Conservation (phyloP, 78 protist species). For the Dictyostelium capitatum region DNA sequence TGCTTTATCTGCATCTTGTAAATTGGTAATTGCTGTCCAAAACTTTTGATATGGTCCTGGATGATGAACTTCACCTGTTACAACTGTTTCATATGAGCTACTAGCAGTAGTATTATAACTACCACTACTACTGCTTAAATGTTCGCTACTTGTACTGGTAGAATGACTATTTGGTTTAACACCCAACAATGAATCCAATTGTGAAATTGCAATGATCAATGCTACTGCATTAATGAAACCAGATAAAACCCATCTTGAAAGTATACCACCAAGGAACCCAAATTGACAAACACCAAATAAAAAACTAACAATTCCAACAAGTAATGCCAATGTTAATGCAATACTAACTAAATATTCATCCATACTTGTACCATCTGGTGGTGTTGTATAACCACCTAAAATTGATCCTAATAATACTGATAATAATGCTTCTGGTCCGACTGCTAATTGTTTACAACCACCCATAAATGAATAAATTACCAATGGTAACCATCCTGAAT, state of each 20-base stretch:
- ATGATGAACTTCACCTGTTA: not conserved
- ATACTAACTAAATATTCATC: not conserved
- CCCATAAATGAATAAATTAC: conserved; percentile 91
- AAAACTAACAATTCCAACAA: conserved; percentile 74
- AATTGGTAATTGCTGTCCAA: conserved; percentile 25
- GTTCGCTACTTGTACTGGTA: not conserved
- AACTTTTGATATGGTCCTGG: conserved; percentile 70
- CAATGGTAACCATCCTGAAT: conserved; percentile 88
- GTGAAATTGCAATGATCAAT: conserved; percentile 70
- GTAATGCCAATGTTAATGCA: conserved; percentile 52
- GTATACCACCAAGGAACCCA: conserved; percentile 72
- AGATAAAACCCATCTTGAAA: conserved; percentile 71
- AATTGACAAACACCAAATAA: conserved; percentile 78
- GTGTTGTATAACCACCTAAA: not conserved
- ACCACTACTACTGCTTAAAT: not conserved
- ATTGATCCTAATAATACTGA: conserved; percentile 65
- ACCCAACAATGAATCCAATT: conserved; percentile 63
- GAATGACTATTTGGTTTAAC: not conserved
- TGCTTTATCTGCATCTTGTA: conserved; percentile 11
- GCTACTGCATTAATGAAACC: conserved; percentile 86
- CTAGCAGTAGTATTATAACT: not conserved
- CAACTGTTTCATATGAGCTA: not conserved
- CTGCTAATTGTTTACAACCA: conserved; percentile 81
- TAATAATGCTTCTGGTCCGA: conserved; percentile 83
- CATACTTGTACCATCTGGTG: not conserved